Conservation (phyloP, 805 yeast species). For the Metschnikowia cerradonensis region DNA sequence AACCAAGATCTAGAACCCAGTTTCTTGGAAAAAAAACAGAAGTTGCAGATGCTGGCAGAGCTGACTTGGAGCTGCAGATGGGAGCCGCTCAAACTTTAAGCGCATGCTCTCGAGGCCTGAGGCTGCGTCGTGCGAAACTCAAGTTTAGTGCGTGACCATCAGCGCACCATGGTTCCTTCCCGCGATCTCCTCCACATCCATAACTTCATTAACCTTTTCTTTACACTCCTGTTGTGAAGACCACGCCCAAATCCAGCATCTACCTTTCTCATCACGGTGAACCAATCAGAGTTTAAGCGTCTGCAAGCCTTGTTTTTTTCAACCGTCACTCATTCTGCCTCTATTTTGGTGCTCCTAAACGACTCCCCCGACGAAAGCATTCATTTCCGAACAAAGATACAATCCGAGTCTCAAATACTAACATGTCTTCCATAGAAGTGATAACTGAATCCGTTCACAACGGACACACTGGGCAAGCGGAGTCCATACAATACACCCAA, state of each 20-base stretch:
- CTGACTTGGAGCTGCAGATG: background rate
- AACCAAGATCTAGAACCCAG: too few species aligned
- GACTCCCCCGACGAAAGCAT: background rate
- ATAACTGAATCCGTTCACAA: slow-evolving; percentile 65
- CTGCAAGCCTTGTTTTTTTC: background rate
- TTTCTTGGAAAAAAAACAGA: background rate
- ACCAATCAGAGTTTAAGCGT: background rate
- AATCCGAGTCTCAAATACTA: slow-evolving; percentile 21
- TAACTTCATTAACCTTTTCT: slow-evolving; percentile 4
- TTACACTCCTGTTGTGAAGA: background rate
- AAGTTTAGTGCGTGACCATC: slow-evolving; percentile 18
- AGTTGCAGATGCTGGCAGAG: background rate
- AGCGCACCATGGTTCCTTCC: slow-evolving; percentile 9
- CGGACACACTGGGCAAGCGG: slow-evolving; percentile 62
- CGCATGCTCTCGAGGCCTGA: background rate
- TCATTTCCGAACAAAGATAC: slow-evolving; percentile 1
- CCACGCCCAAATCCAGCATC: background rate
- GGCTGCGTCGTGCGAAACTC: slow-evolving; percentile 14
- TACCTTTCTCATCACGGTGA: background rate
- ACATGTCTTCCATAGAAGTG: slow-evolving; percentile 44
- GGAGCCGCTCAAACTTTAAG: background rate
- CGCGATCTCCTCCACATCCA: slow-evolving; percentile 16
- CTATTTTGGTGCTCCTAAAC: background rate
- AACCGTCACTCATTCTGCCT: slow-evolving; percentile 1
- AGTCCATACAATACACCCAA: slow-evolving; percentile 69